Evolutionary conservation across 768 basidiomycete genomes (phyloP).

Genomic region (Agaricus subrufescens): DNA sequence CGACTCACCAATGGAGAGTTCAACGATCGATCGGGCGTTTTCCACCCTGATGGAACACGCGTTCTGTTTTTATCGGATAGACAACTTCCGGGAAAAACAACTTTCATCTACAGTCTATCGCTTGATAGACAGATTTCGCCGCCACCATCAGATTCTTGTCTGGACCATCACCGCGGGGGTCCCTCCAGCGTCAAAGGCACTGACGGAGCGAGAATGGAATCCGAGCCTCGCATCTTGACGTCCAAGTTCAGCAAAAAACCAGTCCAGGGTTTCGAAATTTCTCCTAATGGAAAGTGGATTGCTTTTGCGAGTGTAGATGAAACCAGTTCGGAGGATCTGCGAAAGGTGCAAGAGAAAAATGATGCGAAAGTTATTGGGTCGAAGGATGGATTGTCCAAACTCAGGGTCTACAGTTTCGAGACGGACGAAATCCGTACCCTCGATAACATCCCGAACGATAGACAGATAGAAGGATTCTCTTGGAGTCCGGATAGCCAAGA

Average conservation of each 20-base stretch:
- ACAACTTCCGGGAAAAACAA: constrained; percentile 20
- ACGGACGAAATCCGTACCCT: constrained; percentile 16
- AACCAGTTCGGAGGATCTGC: constrained; percentile 9
- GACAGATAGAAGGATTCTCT: constrained; percentile 25
- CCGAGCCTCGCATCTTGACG: constrained; percentile 6
- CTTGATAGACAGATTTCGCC: constrained; percentile 1
- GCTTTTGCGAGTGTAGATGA: constrained; percentile 23
- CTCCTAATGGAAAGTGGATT: constrained; percentile 25
- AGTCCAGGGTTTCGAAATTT: constrained; percentile 26
- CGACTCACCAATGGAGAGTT: constrained; percentile 22
- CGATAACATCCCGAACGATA: constrained; percentile 17
- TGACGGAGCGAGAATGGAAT: constrained; percentile 4
- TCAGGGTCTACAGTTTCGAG: constrained; percentile 22
- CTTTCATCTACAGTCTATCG: not conserved
- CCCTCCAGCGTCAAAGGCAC: not conserved
- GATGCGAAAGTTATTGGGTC: constrained; percentile 24
- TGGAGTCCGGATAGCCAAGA: constrained; percentile 28
- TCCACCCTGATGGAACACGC: constrained; percentile 24
- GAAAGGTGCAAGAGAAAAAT: constrained; percentile 15
- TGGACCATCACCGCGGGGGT: constrained; percentile 12
- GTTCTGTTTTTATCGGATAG: constrained; percentile 28
- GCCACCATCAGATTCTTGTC: constrained; percentile 3
- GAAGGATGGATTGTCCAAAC: constrained; percentile 17
- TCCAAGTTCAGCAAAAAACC: constrained; percentile 7
- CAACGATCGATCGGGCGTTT: constrained; percentile 25